Conservation (phyloP, 2,329 filamentous ascomycete species). For the Arthroderma sp. region DNA sequence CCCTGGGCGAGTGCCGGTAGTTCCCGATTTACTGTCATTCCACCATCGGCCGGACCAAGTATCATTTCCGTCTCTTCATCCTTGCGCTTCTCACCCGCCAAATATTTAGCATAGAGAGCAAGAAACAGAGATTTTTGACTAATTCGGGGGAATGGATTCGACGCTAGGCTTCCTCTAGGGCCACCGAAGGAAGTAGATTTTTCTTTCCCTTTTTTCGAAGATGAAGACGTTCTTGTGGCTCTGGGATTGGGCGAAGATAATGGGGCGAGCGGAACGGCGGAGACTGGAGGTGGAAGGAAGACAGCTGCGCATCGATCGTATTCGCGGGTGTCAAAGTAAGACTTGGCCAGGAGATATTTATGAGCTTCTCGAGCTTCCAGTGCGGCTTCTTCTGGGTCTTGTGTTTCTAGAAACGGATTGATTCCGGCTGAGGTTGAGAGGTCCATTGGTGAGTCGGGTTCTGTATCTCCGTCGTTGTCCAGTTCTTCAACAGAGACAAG, state of each 20-base stretch:
- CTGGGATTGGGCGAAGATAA: conserved; percentile 16
- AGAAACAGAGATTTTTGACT: conserved; percentile 91
- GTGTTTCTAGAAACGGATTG: conserved; percentile 40
- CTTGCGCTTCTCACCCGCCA: conserved; percentile 89
- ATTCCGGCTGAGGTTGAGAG: conserved; percentile 38
- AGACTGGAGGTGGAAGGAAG: conserved; percentile 67
- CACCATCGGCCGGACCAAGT: conserved; percentile 80
- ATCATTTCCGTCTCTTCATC: conserved; percentile 97
- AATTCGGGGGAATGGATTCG: conserved; percentile 38
- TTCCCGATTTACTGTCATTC: conserved; percentile 74
- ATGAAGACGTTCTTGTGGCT: conserved; percentile 10
- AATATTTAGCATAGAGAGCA: conserved; percentile 79
- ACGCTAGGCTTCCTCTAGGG: conserved; percentile 20
- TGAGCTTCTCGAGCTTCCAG: conserved; percentile 68
- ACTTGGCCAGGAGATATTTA: conserved; percentile 80
- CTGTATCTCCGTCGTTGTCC: conserved; percentile 41
- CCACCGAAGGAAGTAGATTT: conserved; percentile 36
- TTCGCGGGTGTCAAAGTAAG: conserved; percentile 88
- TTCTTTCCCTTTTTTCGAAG: conserved; percentile 45
- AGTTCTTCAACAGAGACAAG: conserved; percentile 46
- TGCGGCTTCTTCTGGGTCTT: conserved; percentile 57
- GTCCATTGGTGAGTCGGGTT: conserved; percentile 47
- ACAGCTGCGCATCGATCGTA: conserved; percentile 86
- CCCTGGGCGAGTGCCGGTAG: conserved; percentile 60
- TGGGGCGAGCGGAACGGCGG: conserved; percentile 51